Percentiles rank a stretch among this genome's conserved stretches.
These are phyloP conservation scores for Thielaviopsis punctulata DNA, from an alignment of 2,329 filamentous ascomycete species.

Conservation along the genomic window DNA sequence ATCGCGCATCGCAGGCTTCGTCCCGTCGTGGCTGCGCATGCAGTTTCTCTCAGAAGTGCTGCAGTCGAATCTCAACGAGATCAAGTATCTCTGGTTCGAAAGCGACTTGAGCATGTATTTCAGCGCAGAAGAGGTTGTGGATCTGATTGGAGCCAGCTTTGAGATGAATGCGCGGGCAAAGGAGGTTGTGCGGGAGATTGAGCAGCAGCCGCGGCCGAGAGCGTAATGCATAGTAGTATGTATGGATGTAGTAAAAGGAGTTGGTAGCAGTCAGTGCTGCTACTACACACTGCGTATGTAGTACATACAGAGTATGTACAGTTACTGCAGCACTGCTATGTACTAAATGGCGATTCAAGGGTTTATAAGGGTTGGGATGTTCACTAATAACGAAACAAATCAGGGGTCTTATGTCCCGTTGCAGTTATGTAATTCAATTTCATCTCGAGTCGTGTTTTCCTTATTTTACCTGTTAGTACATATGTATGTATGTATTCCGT, in stretches of 20 bases:
- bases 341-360: too few relatives aligned
- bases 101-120: conserved; percentile 50
- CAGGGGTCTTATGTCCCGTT: too few relatives aligned
- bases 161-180: conserved; percentile 43
- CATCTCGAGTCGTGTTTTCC: too few relatives aligned
- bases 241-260: not conserved
- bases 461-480: too few relatives aligned
- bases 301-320: too few relatives aligned
- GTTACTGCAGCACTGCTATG: too few relatives aligned
- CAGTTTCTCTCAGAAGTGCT: conserved; percentile 48
- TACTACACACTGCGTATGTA: too few relatives aligned
- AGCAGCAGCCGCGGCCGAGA: conserved; percentile 28
- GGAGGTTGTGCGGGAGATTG: conserved; percentile 41
- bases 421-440: too few relatives aligned
- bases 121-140: conserved; percentile 40
- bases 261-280: not conserved
- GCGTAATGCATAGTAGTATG: not conserved
- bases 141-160: conserved; percentile 46
- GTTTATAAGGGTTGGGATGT: too few relatives aligned
- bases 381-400: too few relatives aligned
- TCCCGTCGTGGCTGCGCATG: conserved; percentile 43
- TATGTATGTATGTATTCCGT: too few relatives aligned
- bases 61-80: conserved; percentile 48
- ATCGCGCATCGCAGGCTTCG: conserved; percentile 42
- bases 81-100: conserved; percentile 46